Percentiles rank a stretch among this genome's conserved stretches.
Conservation (phyloP, 2,329 filamentous ascomycete species). For the Exserohilum rostratum region DNA sequence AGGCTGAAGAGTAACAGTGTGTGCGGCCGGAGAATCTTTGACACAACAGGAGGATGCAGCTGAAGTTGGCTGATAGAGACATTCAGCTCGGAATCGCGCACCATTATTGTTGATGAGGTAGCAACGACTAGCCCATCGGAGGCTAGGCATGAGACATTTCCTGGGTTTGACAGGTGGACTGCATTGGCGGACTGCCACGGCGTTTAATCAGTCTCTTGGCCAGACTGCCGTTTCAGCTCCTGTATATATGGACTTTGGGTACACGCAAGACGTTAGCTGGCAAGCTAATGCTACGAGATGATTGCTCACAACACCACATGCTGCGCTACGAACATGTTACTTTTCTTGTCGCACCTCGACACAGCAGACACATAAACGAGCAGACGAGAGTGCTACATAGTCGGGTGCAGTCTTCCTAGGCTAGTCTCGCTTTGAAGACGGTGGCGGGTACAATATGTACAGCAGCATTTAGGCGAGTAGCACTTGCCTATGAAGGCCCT, state of each 20-base stretch:
- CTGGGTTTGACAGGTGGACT: neutral
- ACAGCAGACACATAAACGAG: neutral
- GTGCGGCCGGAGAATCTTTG: neutral
- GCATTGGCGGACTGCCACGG: neutral
- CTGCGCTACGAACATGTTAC: neutral
- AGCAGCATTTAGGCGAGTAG: neutral
- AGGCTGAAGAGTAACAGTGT: conserved; percentile 64
- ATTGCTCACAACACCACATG: neutral
- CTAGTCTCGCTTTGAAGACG: neutral
- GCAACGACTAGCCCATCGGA: neutral
- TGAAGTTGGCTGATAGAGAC: neutral
- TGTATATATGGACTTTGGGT: neutral
- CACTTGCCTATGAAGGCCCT: neutral
- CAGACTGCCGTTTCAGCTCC: neutral
- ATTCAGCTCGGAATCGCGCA: no score
- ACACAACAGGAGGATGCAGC: neutral
- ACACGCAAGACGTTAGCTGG: neutral
- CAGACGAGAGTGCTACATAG: neutral
- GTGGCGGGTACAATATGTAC: neutral
- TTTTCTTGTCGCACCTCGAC: neutral
- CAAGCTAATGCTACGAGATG: neutral
- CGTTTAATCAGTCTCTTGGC: conserved; percentile 1
- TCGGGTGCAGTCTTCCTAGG: neutral
- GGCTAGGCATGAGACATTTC: neutral
- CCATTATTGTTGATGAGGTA: neutral